phyloP scores from a whole-genome alignment of 169 alveolate species.

The Eimeria brunetti region DNA sequence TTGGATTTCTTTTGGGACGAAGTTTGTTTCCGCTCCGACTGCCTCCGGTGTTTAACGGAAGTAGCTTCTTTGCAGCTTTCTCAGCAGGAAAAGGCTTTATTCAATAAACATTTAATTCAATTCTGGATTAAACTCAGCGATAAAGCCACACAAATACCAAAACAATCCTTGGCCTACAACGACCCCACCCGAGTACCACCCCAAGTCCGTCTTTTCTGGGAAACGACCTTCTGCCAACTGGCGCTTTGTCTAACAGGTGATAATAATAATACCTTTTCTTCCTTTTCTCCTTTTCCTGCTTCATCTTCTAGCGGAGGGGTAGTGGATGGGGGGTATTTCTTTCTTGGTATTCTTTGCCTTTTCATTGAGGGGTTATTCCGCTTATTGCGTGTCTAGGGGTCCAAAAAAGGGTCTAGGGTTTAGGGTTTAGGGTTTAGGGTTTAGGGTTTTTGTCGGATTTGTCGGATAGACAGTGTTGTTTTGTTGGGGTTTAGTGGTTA shows the following conservation, averaged over 20 bases:
- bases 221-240: conserved; percentile 72
- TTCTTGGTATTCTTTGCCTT: too few relatives aligned
- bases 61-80: conserved; percentile 91
- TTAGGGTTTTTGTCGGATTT: too few relatives aligned
- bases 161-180: conserved; percentile 87
- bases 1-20: conserved; percentile 95
- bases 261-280: conserved; percentile 53
- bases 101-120: conserved; percentile 84
- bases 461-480: too few relatives aligned
- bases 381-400: too few relatives aligned
- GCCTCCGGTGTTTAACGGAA: conserved; percentile 95
- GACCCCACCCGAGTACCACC: conserved; percentile 86
- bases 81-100: conserved; percentile 85
- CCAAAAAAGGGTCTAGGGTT: too few relatives aligned
- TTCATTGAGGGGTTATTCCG: too few relatives aligned
- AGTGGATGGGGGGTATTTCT: too few relatives aligned
- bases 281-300: neutral
- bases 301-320: neutral
- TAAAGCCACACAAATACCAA: conserved; percentile 88
- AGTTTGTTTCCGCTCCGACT: conserved; percentile 92
- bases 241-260: conserved; percentile 80
- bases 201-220: conserved; percentile 82
- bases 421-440: too few relatives aligned
- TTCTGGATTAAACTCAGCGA: conserved; percentile 90
- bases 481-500: too few relatives aligned